Evolutionary conservation across 805 yeast species (phyloP).

Genomic region (Kodamaea restingae): DNA sequence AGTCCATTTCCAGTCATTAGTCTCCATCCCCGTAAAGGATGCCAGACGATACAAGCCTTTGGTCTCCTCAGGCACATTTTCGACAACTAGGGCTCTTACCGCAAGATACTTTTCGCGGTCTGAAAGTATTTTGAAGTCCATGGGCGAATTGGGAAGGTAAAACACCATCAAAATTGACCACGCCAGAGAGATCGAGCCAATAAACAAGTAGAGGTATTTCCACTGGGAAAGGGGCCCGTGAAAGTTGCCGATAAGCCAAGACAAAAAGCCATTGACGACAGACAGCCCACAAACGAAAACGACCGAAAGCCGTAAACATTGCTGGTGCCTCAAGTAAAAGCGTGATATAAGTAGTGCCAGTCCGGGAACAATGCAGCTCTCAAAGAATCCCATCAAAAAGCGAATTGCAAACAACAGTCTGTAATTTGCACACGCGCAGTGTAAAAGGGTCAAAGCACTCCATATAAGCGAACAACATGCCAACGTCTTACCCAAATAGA

Average conservation of each 20-base stretch:
- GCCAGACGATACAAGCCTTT: slow-evolving; percentile 11
- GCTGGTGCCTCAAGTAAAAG: slow-evolving; percentile 7
- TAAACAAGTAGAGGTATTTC: slow-evolving; percentile 10
- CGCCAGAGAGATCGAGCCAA: slow-evolving; percentile 7
- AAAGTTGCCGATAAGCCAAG: slow-evolving; percentile 11
- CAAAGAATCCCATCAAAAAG: slow-evolving; percentile 9
- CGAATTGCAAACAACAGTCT: slow-evolving; percentile 5
- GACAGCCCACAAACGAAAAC: slow-evolving; percentile 10
- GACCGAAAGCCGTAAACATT: slow-evolving; percentile 7
- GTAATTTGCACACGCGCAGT: slow-evolving; percentile 4
- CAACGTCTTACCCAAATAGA: slow-evolving; percentile 7
- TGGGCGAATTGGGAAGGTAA: slow-evolving; percentile 11
- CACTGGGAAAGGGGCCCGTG: slow-evolving; percentile 7
- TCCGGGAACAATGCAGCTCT: slow-evolving; percentile 7
- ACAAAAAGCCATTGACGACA: slow-evolving; percentile 10
- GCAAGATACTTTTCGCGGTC: slow-evolving; percentile 14
- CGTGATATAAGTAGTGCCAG: slow-evolving; percentile 5
- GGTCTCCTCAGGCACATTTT: slow-evolving; percentile 8
- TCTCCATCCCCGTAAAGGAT: slow-evolving; percentile 9
- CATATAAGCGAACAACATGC: slow-evolving; percentile 5
- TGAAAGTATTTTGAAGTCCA: slow-evolving; percentile 8
- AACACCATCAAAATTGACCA: slow-evolving; percentile 10
- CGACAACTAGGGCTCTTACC: slow-evolving; percentile 7
- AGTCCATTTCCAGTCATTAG: slow-evolving; percentile 16
- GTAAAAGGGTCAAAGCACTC: slow-evolving; percentile 6